Percentiles rank a stretch among this genome's conserved stretches.
These are phyloP conservation scores for Malus sylvestris DNA, from an alignment of 306 rosid species.

Conservation along the genomic window DNA sequence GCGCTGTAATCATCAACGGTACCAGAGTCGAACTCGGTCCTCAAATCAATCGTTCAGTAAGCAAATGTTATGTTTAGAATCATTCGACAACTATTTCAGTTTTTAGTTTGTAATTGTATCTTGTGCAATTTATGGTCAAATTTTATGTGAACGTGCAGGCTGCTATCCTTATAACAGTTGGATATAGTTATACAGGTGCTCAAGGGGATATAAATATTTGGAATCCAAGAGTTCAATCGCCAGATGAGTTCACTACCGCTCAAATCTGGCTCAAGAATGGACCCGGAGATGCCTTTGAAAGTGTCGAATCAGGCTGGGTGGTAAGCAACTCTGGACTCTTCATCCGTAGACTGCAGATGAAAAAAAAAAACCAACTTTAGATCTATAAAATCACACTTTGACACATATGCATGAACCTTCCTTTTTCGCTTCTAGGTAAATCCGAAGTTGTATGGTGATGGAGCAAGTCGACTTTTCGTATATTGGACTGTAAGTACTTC, in stretches of 20 bases:
- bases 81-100: background rate
- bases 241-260: conserved; percentile 52
- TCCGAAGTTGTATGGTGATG: conserved; percentile 51
- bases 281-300: conserved; percentile 35
- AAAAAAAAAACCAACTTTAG: no score
- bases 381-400: background rate
- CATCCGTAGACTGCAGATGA: background rate
- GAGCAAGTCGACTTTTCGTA: conserved; percentile 22
- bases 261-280: conserved; percentile 48
- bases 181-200: conserved; percentile 51
- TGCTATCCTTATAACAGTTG: conserved; percentile 31
- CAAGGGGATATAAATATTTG: conserved; percentile 50
- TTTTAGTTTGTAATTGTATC: background rate
- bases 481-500: conserved; percentile 60
- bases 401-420: background rate
- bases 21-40: background rate
- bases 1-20: background rate
- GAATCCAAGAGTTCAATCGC: conserved; percentile 42
- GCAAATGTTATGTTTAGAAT: background rate
- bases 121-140: background rate
- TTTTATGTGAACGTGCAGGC: conserved; percentile 23
- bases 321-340: conserved; percentile 6
- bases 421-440: conserved; percentile 34
- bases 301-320: conserved; percentile 65
- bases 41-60: conserved; percentile 40